Conservation (phyloP, 495 filamentous ascomycete genomes). For the Lophiotrema nucula region DNA sequence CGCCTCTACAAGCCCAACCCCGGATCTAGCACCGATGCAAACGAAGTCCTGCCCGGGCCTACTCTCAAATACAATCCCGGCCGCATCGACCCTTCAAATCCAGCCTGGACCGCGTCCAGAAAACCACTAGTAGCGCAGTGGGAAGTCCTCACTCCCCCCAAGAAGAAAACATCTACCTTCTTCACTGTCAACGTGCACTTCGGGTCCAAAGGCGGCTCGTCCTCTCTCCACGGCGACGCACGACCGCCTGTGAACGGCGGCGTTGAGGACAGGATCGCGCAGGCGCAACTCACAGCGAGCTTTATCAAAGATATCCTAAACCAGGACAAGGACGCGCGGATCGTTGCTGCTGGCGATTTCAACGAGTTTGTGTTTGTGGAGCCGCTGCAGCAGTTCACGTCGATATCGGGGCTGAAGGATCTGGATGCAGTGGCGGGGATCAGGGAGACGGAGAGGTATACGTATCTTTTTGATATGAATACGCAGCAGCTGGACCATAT, state of each 20-base stretch:
- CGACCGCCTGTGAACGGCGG: constrained; percentile 61
- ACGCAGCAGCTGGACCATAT: constrained; percentile 62
- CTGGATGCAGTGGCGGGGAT: constrained; percentile 52
- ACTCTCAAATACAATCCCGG: constrained; percentile 60
- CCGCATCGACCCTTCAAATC: constrained; percentile 54
- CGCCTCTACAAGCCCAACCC: constrained; percentile 50
- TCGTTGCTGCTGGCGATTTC: constrained; percentile 58
- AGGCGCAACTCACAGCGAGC: constrained; percentile 49
- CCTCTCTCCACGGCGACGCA: constrained; percentile 54
- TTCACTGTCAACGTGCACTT: constrained; percentile 65
- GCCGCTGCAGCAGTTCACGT: constrained; percentile 49
- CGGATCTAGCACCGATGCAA: constrained; percentile 47
- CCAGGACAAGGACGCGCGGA: constrained; percentile 43
- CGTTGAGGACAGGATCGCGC: constrained; percentile 47
- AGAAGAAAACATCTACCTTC: constrained; percentile 38
- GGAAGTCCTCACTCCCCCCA: constrained; percentile 46
- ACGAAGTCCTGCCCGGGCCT: constrained; percentile 49
- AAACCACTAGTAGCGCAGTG: constrained; percentile 61
- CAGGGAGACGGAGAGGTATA: constrained; percentile 54
- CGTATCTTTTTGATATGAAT: constrained; percentile 57
- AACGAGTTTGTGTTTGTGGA: constrained; percentile 61
- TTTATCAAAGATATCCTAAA: constrained; percentile 48
- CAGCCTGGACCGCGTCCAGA: constrained; percentile 52
- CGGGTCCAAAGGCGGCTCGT: constrained; percentile 55
- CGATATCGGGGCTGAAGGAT: constrained; percentile 49